Evolutionary conservation across 2,329 filamentous ascomycete genomes (phyloP).

Genomic region (Ophiocordyceps camponoti-leonardi): DNA sequence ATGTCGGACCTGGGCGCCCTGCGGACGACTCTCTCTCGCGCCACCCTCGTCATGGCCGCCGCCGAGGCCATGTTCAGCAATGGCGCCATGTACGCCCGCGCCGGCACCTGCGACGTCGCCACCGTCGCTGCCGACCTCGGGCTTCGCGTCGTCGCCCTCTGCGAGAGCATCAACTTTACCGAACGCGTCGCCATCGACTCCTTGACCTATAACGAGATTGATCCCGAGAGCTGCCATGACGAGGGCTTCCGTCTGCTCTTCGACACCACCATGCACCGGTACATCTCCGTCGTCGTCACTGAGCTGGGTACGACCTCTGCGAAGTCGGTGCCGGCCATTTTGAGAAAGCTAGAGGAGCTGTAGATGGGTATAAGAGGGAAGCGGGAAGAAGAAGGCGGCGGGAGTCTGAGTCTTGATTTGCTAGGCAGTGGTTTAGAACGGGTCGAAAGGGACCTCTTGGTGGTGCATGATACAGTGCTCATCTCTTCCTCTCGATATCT

Average conservation of each 20-base stretch:
- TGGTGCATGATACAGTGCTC: too few species aligned
- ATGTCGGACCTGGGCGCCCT: conserved; percentile 60
- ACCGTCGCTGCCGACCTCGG: conserved; percentile 62
- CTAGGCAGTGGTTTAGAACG: too few species aligned
- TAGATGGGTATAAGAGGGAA: conserved; percentile 8
- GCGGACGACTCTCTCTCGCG: conserved; percentile 48
- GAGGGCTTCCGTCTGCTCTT: conserved; percentile 55
- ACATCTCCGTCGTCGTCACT: conserved; percentile 76
- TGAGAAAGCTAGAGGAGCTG: conserved; percentile 40
- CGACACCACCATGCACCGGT: conserved; percentile 77
- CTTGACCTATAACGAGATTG: conserved; percentile 87
- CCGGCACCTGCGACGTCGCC: conserved; percentile 75
- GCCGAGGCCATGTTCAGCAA: conserved; percentile 95
- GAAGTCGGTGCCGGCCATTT: conserved; percentile 57
- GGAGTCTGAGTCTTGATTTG: too few species aligned
- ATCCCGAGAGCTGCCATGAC: conserved; percentile 46
- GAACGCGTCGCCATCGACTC: conserved; percentile 78
- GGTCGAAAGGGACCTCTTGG: too few species aligned
- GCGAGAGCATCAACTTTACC: conserved; percentile 87
- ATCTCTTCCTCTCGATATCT: too few species aligned
- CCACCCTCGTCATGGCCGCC: conserved; percentile 67
- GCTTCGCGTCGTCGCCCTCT: conserved; percentile 73
- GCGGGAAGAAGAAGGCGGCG: background rate
- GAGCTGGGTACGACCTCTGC: conserved; percentile 79
- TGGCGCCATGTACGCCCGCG: conserved; percentile 72